Percentiles rank a stretch among this genome's conserved stretches.
Evolutionary conservation across 108 stramenopile species (phyloP).

Genomic region (Cyclotella choctawhatcheeana): DNA sequence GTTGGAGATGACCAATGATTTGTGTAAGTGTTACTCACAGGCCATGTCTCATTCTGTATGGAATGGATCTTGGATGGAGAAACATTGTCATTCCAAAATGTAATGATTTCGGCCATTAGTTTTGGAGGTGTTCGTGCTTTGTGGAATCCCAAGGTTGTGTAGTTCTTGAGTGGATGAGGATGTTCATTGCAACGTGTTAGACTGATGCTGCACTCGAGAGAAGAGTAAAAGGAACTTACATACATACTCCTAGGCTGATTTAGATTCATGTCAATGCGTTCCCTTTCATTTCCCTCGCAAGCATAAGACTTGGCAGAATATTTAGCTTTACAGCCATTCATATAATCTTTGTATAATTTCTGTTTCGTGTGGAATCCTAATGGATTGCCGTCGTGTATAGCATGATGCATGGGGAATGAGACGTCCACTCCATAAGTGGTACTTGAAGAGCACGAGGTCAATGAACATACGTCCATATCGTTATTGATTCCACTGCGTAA

Average conservation of each 20-base stretch:
- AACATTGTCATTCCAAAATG: slow-evolving; percentile 57
- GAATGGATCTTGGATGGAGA: not conserved
- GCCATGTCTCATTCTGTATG: slow-evolving; percentile 61
- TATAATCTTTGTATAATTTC: slow-evolving; percentile 42
- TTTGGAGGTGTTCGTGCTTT: slow-evolving; percentile 62
- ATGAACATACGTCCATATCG: not conserved
- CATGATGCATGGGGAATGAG: slow-evolving; percentile 53
- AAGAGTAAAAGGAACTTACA: too few relatives aligned
- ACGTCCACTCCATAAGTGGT: slow-evolving; percentile 37
- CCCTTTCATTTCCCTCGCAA: slow-evolving; percentile 56
- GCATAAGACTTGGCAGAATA: slow-evolving; percentile 26
- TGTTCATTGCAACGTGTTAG: not conserved
- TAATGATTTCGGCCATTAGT: slow-evolving; percentile 35
- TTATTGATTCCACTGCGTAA: not conserved
- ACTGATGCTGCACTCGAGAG: too few relatives aligned
- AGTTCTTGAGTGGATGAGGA: slow-evolving; percentile 46
- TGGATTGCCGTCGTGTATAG: not conserved
- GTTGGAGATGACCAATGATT: slow-evolving; percentile 85
- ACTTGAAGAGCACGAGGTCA: slow-evolving; percentile 13
- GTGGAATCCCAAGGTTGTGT: slow-evolving; percentile 71
- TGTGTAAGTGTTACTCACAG: slow-evolving; percentile 70
- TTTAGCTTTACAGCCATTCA: slow-evolving; percentile 43
- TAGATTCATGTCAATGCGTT: slow-evolving; percentile 72
- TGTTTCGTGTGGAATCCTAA: slow-evolving; percentile 38
- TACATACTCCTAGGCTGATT: slow-evolving; percentile 62